A percentile compares a stretch with the other conserved stretches of the same genome.
phyloP scores from a whole-genome alignment of 2,329 filamentous ascomycete species.

The Penicillium sp. region DNA sequence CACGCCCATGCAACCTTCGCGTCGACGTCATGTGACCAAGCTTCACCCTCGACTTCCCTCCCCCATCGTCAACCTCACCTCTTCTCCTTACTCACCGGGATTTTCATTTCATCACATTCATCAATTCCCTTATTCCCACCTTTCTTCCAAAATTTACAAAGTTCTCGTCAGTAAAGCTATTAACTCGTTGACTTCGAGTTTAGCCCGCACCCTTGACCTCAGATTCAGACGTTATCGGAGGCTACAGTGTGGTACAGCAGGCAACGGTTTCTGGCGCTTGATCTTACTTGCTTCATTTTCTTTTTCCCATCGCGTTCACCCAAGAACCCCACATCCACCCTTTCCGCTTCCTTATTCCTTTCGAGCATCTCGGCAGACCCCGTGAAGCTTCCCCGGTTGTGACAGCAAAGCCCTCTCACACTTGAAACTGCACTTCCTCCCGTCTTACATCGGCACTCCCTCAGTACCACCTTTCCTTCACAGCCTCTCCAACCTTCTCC shows the following conservation, averaged over 20 bases:
- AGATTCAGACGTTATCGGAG: conserved; percentile 11
- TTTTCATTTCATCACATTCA: neutral
- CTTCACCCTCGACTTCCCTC: conserved; percentile 6
- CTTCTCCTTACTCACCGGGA: neutral
- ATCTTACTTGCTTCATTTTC: conserved; percentile 18
- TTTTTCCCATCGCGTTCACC: conserved; percentile 20
- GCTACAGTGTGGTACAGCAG: conserved; percentile 14
- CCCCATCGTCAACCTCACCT: conserved; percentile 1
- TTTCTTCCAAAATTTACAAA: neutral
- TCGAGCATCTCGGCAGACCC: conserved; percentile 15
- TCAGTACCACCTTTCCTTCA: conserved; percentile 37
- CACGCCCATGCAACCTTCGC: conserved; percentile 3
- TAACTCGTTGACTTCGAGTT: neutral
- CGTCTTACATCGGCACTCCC: conserved; percentile 29
- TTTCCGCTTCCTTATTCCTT: conserved; percentile 10
- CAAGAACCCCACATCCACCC: conserved; percentile 11
- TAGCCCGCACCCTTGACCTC: conserved; percentile 4
- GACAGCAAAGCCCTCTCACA: conserved; percentile 14
- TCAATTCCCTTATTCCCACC: neutral
- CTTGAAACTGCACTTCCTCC: conserved; percentile 29
- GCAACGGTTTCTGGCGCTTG: conserved; percentile 12
- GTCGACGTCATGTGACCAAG: conserved; percentile 9
- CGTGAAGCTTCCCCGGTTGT: conserved; percentile 20
- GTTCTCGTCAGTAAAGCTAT: neutral
- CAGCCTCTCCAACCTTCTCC: conserved; percentile 28